phyloP scores from a whole-genome alignment of 2,329 filamentous ascomycete genomes.

The Ascochyta viciae-villosae region DNA sequence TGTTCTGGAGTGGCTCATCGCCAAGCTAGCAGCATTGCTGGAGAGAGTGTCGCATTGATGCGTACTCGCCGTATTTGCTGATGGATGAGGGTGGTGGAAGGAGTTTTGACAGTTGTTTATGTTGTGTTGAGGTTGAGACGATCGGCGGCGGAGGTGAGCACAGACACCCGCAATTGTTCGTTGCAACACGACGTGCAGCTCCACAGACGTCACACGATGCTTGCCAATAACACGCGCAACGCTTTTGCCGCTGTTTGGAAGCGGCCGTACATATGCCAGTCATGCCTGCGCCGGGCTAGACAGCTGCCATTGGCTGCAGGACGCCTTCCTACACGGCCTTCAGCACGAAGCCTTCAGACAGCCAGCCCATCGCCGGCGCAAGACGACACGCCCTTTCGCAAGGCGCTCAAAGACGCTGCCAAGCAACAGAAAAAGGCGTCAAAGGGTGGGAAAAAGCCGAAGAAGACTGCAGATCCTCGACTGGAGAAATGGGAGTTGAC shows the following conservation, averaged over 20 bases:
- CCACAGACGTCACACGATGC: conserved; percentile 38
- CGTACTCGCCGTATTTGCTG: not conserved
- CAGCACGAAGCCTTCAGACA: conserved; percentile 35
- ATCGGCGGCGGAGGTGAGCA: conserved; percentile 31
- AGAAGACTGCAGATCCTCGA: conserved; percentile 26
- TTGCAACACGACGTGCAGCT: conserved; percentile 21
- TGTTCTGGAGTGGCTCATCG: conserved; percentile 18
- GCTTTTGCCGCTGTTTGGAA: conserved; percentile 30
- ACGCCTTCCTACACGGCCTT: not conserved
- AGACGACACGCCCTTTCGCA: conserved; percentile 45
- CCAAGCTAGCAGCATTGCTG: conserved; percentile 12
- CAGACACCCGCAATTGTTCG: conserved; percentile 33
- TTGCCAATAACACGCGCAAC: conserved; percentile 30
- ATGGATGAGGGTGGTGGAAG: not conserved
- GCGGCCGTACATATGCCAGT: conserved; percentile 39
- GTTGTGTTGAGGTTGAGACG: not conserved
- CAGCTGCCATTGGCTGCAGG: conserved; percentile 24
- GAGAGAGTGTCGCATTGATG: not conserved
- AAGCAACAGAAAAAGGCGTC: conserved; percentile 43
- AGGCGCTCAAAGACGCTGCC: conserved; percentile 47
- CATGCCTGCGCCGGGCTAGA: conserved; percentile 33
- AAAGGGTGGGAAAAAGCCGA: conserved; percentile 11
- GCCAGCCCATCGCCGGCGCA: conserved; percentile 25
- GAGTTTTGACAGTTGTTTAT: too few relatives aligned
- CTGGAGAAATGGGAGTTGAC: conserved; percentile 83